Evolutionary conservation across 1,284 basidiomycete genomes (phyloP), one percentile per base, ranked within the genome.

Genomic region (Irpex rosettiformis): DNA sequence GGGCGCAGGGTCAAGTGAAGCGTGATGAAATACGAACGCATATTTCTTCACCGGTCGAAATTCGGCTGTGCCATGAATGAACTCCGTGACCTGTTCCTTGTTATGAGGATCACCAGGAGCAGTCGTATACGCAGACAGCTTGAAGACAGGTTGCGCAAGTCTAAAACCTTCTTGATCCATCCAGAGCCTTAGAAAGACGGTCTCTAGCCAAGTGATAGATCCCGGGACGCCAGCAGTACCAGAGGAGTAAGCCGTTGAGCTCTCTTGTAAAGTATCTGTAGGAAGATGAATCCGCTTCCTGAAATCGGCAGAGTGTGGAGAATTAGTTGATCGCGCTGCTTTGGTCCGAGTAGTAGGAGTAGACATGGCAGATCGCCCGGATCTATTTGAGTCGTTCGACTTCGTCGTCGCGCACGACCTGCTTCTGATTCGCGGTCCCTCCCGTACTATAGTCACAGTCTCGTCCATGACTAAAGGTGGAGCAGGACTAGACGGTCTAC

Each of bases 91-190:
- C 27, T 62, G 48, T 11, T 58, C 58, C 18, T 47, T 18, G 27
- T 56, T 70, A 8, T 18, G 8, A 18, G 8, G 6, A 7, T 47
- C 8, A 69, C 30, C 67, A 69, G 62, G 55, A 25, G 40, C 54
- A 33, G 58, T 37, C 18, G 62, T 48, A 61, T 80, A 81, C 54
- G 82, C 82, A n/a, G 75, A 74, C 51, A 86, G 80, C 58, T 75
- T 77, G 73, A 91, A 86, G 10, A 75, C 71, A 18, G 86, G 82
- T 22, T 77, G 74, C 16, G 86, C 77, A 10, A 80, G 77, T 27
- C 89, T 82, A 64, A 88, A 89, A 5, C 88, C 86, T 72, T 93
- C 91, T 70, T 93, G 91, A 66, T 93, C 91, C 29, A 93, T 85
- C 71, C 84, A 80, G 28, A 93, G 72, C 59, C 89, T 82, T n/a